These are phyloP conservation scores for Colletotrichum sp. DNA, from an alignment of 2,329 filamentous ascomycete genomes.

Conservation along the genomic window DNA sequence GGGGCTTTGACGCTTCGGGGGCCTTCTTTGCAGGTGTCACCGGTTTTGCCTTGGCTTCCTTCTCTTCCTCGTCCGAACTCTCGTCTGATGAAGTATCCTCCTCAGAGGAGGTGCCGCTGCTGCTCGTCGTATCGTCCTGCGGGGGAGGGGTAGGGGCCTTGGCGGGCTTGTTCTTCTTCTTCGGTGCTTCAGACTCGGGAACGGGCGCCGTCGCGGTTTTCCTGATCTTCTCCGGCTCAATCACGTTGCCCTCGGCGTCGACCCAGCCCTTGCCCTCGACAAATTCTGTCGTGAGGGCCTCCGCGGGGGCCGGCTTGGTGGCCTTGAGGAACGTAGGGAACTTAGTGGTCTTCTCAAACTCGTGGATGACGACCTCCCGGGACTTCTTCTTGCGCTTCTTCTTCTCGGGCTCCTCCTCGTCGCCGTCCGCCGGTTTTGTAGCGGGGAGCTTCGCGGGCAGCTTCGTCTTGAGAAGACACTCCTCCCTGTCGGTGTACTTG, in stretches of 20 bases:
- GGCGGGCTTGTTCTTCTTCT: constrained; percentile 21
- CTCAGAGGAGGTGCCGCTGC: constrained; percentile 40
- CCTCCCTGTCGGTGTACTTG: constrained; percentile 80
- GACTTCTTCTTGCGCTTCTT: constrained; percentile 67
- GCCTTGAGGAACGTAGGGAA: constrained; percentile 82
- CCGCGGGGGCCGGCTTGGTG: constrained; percentile 44
- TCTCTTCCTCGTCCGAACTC: constrained; percentile 32
- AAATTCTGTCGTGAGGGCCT: constrained; percentile 62
- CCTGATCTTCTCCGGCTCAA: constrained; percentile 62
- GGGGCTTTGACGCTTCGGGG: neutral
- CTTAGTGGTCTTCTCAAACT: constrained; percentile 86
- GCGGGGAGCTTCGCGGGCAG: constrained; percentile 53
- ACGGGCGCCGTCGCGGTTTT: constrained; percentile 27
- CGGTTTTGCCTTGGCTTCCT: constrained; percentile 13
- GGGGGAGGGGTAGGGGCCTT: constrained; percentile 8
- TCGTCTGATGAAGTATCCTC: constrained; percentile 35
- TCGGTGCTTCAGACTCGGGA: constrained; percentile 27
- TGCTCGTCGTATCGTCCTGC: constrained; percentile 39
- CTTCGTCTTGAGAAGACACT: constrained; percentile 85
- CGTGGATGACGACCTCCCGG: constrained; percentile 76
- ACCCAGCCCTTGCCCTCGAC: constrained; percentile 90
- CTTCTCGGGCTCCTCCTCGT: constrained; percentile 41
- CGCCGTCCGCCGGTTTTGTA: constrained; percentile 45
- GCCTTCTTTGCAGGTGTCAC: constrained; percentile 11
- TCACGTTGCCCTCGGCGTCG: constrained; percentile 75